A percentile compares a stretch with the other conserved stretches of the same genome.
phyloP scores from a whole-genome alignment of 257 asterid species.

The Paraleonurus japonicus region DNA sequence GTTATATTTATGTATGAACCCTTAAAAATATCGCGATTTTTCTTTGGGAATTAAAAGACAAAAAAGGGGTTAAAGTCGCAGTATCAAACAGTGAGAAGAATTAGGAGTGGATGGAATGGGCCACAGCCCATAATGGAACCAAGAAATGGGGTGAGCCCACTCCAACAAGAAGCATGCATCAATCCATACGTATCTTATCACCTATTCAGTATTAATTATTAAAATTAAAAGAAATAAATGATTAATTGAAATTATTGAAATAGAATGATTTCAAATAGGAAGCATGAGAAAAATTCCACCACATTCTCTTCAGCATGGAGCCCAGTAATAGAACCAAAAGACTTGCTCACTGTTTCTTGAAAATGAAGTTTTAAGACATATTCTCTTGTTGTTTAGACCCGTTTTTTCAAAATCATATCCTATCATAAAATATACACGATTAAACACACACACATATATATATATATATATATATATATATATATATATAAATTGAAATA shows the following conservation, averaged over 20 bases:
- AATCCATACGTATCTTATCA: background rate
- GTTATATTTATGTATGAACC: too few species aligned
- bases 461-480: too few species aligned
- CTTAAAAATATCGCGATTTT: too few species aligned
- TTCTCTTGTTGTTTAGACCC: background rate
- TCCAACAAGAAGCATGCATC: background rate
- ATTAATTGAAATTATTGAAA: background rate
- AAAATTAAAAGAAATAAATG: background rate
- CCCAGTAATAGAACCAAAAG: background rate
- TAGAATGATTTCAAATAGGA: background rate
- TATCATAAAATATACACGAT: too few species aligned
- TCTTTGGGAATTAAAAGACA: background rate
- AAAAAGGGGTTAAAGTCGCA: background rate
- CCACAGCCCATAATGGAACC: slow-evolving; percentile 8
- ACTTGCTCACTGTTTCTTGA: background rate
- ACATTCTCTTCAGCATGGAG: background rate
- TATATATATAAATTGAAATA: too few species aligned
- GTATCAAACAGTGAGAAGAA: background rate
- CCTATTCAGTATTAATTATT: background rate
- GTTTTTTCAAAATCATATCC: too few species aligned
- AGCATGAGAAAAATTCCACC: background rate
- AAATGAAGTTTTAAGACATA: background rate
- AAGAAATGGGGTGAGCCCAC: background rate
- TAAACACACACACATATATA: too few species aligned
- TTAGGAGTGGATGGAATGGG: slow-evolving; percentile 5